These are phyloP conservation scores for Aspergillus quadrilineatus DNA, from an alignment of 2,329 filamentous ascomycete species.

Conservation along the genomic window DNA sequence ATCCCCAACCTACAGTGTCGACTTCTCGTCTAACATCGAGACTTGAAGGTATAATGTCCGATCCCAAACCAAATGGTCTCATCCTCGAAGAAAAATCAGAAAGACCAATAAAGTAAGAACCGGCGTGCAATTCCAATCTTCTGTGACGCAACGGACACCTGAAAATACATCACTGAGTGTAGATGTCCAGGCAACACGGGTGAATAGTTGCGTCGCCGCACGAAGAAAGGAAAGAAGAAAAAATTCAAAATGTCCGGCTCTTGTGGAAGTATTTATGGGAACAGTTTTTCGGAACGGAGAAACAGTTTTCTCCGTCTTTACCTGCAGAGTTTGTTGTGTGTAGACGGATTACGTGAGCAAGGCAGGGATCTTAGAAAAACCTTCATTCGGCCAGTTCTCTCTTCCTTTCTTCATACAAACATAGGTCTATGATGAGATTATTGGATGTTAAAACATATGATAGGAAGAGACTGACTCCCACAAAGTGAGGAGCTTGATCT, in stretches of 20 bases:
- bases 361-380: constrained; percentile 10
- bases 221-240: constrained; percentile 64
- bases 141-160: constrained; percentile 82
- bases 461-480: constrained; percentile 51
- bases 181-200: constrained; percentile 77
- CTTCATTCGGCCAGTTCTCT: not conserved
- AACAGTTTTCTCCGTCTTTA: constrained; percentile 4
- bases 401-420: constrained; percentile 20
- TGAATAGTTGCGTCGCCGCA: constrained; percentile 75
- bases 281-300: constrained; percentile 15
- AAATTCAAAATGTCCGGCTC: constrained; percentile 27
- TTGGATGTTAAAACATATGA: constrained; percentile 40
- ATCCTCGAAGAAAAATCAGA: constrained; percentile 43
- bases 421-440: constrained; percentile 46
- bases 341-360: constrained; percentile 17
- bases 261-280: constrained; percentile 25
- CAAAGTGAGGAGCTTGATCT: constrained; percentile 39
- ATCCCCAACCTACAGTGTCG: not conserved
- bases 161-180: constrained; percentile 47
- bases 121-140: constrained; percentile 74
- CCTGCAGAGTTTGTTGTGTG: not conserved
- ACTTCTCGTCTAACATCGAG: not conserved
- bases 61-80: constrained; percentile 53
- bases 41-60: constrained; percentile 48
- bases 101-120: constrained; percentile 53